Evolutionary conservation across 176 grass and related monocot genomes (phyloP).

Genomic region (Aegilops speltoides): DNA sequence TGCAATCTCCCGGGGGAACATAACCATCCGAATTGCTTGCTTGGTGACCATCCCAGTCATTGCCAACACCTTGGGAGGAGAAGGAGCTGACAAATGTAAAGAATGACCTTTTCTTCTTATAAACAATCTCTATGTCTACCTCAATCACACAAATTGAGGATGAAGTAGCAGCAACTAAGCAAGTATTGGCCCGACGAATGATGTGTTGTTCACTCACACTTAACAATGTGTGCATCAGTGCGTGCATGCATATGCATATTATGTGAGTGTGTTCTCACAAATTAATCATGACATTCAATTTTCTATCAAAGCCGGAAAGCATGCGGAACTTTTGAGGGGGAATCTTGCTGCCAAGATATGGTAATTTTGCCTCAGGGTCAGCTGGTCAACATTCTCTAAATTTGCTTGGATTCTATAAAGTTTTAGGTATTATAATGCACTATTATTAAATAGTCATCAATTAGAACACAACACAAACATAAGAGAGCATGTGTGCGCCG

Average conservation of each 20-base stretch:
- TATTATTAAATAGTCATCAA: conserved; percentile 5
- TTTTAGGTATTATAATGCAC: conserved; percentile 32
- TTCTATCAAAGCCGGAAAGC: conserved; percentile 1
- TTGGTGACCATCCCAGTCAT: conserved; percentile 28
- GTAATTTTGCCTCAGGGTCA: conserved; percentile 23
- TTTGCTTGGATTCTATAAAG: neutral
- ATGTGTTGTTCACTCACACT: neutral
- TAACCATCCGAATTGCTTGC: neutral
- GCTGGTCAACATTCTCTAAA: conserved; percentile 24
- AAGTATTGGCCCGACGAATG: neutral
- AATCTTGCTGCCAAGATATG: conserved; percentile 2
- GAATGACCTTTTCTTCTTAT: neutral
- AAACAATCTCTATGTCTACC: neutral
- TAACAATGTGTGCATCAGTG: conserved; percentile 1
- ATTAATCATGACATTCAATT: neutral
- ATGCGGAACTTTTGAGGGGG: conserved; percentile 13
- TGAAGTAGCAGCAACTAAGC: neutral
- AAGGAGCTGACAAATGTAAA: conserved; percentile 3
- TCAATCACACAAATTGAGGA: neutral
- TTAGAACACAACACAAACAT: neutral
- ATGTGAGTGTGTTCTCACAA: neutral
- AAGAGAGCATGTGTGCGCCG: conserved; percentile 18
- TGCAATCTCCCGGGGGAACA: conserved; percentile 32
- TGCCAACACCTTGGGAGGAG: conserved; percentile 1
- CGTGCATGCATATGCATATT: conserved; percentile 14